A percentile compares a stretch with the other conserved stretches of the same genome.
These are phyloP conservation scores for Candida wancherniae DNA, from an alignment of 805 yeast genomes.

Conservation along the genomic window DNA sequence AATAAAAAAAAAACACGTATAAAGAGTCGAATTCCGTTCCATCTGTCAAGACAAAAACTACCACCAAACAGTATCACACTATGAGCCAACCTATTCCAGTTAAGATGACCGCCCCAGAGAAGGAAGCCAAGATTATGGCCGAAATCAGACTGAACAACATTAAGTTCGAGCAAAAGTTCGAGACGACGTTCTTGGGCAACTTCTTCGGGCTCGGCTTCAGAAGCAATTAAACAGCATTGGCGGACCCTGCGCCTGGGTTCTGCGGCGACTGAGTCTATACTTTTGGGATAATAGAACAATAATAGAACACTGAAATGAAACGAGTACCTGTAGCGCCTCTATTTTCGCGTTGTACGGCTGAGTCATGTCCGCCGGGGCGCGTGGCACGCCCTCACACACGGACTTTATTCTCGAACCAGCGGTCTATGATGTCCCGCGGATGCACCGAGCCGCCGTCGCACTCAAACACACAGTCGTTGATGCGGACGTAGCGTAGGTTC, in stretches of 20 bases:
- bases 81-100: conserved; percentile 8
- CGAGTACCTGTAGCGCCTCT: background rate
- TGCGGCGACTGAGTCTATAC: too few relatives aligned
- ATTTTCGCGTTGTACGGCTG: background rate
- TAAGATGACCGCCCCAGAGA: conserved; percentile 32
- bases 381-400: too few relatives aligned
- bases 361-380: background rate
- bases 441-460: conserved; percentile 16
- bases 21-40: too few relatives aligned
- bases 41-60: background rate
- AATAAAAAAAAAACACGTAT: too few relatives aligned
- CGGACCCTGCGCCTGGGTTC: too few relatives aligned
- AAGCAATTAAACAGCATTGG: conserved; percentile 9
- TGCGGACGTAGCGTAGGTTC: conserved; percentile 38
- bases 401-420: conserved; percentile 42
- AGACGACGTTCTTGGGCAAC: conserved; percentile 39
- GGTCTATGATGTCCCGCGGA: conserved; percentile 44
- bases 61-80: background rate
- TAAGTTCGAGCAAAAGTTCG: conserved; percentile 37
- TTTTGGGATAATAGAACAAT: too few relatives aligned
- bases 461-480: conserved; percentile 49
- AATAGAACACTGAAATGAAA: background rate
- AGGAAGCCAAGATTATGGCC: conserved; percentile 43
- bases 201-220: conserved; percentile 28
- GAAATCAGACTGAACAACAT: conserved; percentile 33